Evolutionary conservation across 1,284 basidiomycete genomes (phyloP).

Genomic region (Trametes sp.): DNA sequence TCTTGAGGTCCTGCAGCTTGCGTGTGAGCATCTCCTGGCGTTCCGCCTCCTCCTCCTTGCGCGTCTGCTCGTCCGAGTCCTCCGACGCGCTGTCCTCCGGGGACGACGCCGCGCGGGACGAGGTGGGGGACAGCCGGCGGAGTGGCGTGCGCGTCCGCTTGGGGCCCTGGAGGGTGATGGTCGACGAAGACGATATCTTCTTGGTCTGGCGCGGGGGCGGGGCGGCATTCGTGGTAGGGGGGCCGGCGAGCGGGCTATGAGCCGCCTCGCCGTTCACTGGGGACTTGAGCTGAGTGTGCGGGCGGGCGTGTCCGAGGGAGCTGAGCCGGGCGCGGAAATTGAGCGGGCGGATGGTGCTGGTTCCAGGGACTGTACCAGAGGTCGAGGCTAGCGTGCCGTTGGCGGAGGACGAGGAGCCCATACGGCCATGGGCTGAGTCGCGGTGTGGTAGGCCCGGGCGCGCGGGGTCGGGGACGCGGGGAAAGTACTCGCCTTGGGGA

Average conservation of each 20-base stretch:
- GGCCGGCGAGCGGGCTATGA: slow-evolving; percentile 41
- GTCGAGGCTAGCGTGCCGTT: slow-evolving; percentile 14
- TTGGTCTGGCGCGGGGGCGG: slow-evolving; percentile 46
- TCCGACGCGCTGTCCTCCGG: slow-evolving; percentile 41
- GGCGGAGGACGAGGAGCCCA: slow-evolving; percentile 24
- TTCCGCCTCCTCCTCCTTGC: slow-evolving; percentile 73
- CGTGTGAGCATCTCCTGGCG: slow-evolving; percentile 69
- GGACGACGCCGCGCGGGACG: slow-evolving; percentile 48
- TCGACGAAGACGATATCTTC: slow-evolving; percentile 71
- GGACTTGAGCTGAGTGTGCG: slow-evolving; percentile 17
- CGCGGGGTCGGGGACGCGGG: slow-evolving; percentile 29
- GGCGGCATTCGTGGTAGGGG: slow-evolving; percentile 34
- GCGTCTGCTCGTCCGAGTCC: slow-evolving; percentile 58
- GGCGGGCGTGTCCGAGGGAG: slow-evolving; percentile 56
- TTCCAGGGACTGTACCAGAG: slow-evolving; percentile 28
- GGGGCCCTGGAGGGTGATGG: slow-evolving; percentile 65
- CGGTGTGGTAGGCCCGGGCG: slow-evolving; percentile 19
- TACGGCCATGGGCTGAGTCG: slow-evolving; percentile 17
- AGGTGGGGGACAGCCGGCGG: slow-evolving; percentile 54
- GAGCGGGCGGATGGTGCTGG: slow-evolving; percentile 48
- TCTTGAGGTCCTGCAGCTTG: slow-evolving; percentile 71
- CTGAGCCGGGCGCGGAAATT: slow-evolving; percentile 73
- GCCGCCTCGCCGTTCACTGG: slow-evolving; percentile 13
- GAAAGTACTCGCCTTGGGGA: slow-evolving; percentile 30
- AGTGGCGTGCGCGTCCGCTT: slow-evolving; percentile 49